Conservation (phyloP, 305 asterid species). For the Fraxinus greggii region DNA sequence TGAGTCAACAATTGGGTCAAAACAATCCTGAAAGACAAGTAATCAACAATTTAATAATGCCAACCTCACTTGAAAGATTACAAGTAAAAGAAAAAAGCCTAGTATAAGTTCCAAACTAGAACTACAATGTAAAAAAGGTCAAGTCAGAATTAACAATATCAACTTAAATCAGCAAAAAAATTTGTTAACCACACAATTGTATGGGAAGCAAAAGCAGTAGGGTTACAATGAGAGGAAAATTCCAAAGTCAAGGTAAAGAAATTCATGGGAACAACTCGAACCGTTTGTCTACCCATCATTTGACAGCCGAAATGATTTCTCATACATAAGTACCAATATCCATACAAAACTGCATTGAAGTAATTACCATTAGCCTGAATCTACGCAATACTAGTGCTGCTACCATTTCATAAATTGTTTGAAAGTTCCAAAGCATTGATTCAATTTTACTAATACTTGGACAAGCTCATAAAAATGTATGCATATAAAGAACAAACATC, state of each 20-base stretch:
- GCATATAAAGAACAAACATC: not conserved
- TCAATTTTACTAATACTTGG: not conserved
- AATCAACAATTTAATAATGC: constrained; percentile 25
- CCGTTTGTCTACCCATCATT: not conserved
- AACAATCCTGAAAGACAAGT: constrained; percentile 65
- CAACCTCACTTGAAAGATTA: not conserved
- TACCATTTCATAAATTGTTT: not conserved
- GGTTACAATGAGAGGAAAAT: not conserved
- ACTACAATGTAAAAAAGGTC: not conserved
- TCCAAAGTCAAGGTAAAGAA: not conserved
- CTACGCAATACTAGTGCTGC: not conserved
- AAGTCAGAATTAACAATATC: constrained; percentile 5
- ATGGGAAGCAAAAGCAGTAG: not conserved
- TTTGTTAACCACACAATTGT: not conserved
- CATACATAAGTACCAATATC: not conserved
- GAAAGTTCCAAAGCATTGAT: not conserved
- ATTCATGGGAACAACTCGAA: not conserved
- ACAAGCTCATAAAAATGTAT: not conserved
- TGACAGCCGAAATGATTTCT: not conserved
- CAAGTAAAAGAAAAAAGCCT: not conserved
- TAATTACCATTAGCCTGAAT: not conserved
- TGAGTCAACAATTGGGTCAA: constrained; percentile 90
- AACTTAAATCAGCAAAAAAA: constrained; percentile 3
- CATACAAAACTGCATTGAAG: not conserved
- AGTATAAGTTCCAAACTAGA: not conserved